Base-by-base conservation (phyloP, 805 yeast species). In the Metschnikowia shivogae region DNA sequence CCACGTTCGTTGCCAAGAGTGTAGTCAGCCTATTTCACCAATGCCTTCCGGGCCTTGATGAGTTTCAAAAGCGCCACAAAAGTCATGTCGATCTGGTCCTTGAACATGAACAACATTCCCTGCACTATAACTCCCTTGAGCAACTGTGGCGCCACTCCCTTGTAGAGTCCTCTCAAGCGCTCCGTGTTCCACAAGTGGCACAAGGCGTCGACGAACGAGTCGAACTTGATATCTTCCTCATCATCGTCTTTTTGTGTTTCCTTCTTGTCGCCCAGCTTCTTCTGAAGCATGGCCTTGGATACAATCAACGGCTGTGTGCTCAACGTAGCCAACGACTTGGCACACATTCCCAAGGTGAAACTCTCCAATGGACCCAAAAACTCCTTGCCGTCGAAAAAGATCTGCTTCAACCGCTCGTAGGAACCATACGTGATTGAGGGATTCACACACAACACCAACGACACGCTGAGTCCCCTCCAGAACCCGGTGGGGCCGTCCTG, bases 381-480 rank as follows among this genome's bases (percentile, higher is more conserved):
- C 48, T 64, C 59, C 55, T 67, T 65, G 48, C 57, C 52, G 36
- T 67, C 66, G 64, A 65, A 80, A 34, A 84, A 58, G 3, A 77
- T 54, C 36, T 70, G 70, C 59, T 77, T 81, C 53, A 87, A 71
- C 53, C 87, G 75, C 60, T 85, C 89, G 62, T 78, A 84, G 3
- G 89, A 73, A 6, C 95, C 92, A 59, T 87, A 88, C 2, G 96
- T 88, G 59, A 88, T 88, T 33, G 93, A 82, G 3, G 96, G 96
- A 65, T 88, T 88, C 40, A 84, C 70, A 14, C 92, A 87, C 41
- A 88, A 74, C 9, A 87, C 84, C 56, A 87, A 63, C 6, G 88
- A 80, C 6, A 89, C 95, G 62, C 87, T 84, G 46, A 88, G 73
- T 0, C 96, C 96, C 53, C 81, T 76, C 95, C 95, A 88, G 47